Base-by-base conservation (phyloP, 805 yeast genomes). In the Cyberlindnera nakhonratchasimensis region DNA sequence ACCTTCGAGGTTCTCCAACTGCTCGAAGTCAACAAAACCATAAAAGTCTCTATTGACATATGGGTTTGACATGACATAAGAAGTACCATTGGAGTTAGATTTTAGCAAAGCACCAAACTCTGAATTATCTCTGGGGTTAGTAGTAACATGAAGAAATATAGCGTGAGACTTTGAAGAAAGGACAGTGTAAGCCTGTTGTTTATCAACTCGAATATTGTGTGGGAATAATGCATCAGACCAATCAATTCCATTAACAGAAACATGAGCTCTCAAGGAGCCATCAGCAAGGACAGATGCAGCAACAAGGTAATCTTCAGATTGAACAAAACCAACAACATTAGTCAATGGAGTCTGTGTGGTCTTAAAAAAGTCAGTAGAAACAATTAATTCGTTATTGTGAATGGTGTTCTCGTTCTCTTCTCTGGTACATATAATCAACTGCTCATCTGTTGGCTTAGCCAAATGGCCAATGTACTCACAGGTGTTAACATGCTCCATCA, bases 11-110 rank as follows among this genome's bases (percentile, higher is more conserved):
- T 85, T 84, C 52, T 79, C 82, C 53, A 89, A 70, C 52, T 82
- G 80, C 57, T 93, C 98, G 62, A 82, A 91, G 64, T 91, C 99
- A 40, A 87, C 96, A 64, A 63, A 89, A 0, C 96, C 98, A 4
- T 51, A 54, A 5, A 48, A 45, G 50, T 89, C 79, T 52, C 97
- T 72, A 62, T 90, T 93, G 14, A 88, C 96, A 43, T 77, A 65
- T 9, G 72, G 74, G 46, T 84, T 70, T 2, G 89, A 68, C 29
- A 79, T 65, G 3, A 84, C 87, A 58, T 86, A 90, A 6, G 84
- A 77, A 0, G 97, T 88, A 47, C 99, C 99, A 54, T 88, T 87
- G 16, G 85, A 86, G 63, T 91, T 90, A 2, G 96, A 87, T 57
- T 91, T 91, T 57, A 93, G 69, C 16, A 93, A 65, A 1, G 87